Conservation (phyloP, 1,139 yeast genomes). For the Blastobotrys proliferans region DNA sequence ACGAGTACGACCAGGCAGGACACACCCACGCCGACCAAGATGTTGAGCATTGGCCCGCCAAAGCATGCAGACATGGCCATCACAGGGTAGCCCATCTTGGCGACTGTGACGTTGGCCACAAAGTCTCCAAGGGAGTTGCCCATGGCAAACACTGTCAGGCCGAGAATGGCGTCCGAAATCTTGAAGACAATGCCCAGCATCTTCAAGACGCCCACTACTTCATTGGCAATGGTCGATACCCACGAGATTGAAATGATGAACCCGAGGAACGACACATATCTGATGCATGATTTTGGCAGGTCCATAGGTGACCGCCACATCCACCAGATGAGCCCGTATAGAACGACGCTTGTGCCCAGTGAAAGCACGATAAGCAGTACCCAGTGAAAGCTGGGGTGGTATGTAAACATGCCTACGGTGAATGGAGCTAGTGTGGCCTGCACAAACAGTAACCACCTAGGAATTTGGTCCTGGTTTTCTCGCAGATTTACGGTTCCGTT, state of each 20-base stretch:
- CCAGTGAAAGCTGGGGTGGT: conserved; percentile 8
- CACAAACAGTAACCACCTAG: conserved; percentile 24
- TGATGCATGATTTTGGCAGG: conserved; percentile 10
- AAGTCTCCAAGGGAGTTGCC: conserved; percentile 93
- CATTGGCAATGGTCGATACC: conserved; percentile 74
- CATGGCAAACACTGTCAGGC: conserved; percentile 82
- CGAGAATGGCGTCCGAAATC: conserved; percentile 76
- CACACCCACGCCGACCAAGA: conserved; percentile 60
- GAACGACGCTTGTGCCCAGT: not conserved
- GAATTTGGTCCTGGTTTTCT: conserved; percentile 8
- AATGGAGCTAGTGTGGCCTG: conserved; percentile 32
- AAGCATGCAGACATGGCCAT: conserved; percentile 95
- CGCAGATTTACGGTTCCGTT: not conserved
- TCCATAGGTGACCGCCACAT: not conserved
- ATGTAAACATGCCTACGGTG: conserved; percentile 19
- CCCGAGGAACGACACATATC: conserved; percentile 42
- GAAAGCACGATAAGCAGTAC: not conserved
- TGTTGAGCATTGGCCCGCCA: conserved; percentile 79
- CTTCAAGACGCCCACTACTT: conserved; percentile 64
- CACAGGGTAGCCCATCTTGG: conserved; percentile 79
- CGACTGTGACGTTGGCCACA: conserved; percentile 78
- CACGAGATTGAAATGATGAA: conserved; percentile 66
- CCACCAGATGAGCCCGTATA: not conserved
- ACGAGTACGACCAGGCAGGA: conserved; percentile 56
- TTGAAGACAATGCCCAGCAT: conserved; percentile 56